Evolutionary conservation across 106 monocot genomes (phyloP), one percentile per base, ranked within the genome.

Genomic region (Cymbidium sinense): DNA sequence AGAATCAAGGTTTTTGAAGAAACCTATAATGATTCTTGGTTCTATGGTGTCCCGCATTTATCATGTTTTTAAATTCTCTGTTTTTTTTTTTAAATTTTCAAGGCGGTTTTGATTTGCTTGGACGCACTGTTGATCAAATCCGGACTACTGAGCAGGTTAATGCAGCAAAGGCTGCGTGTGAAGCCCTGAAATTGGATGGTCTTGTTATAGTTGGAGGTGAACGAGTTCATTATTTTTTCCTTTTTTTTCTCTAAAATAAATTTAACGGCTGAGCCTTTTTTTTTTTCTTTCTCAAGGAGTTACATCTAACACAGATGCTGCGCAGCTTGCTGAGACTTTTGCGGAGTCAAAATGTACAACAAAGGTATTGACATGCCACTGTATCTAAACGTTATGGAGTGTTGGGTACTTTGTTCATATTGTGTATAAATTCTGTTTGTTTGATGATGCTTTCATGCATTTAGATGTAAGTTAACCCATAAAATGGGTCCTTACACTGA

Each of bases 261-360:
- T 7, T 39, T 15, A 36, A 20, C 20, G 8, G 31, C 5, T 62
- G 27, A 20, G 3, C 50, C 20, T 7, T 50, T 27, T 39, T 79
- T 15, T 80, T 78, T 27, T 28, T 70, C 43, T 74, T 28, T 44
- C 27, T 64, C 52, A 72, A 88, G 88, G 88, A 77, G 85, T 82
- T 12, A 88, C 85, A 74, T 88, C 88, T 21, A 82, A 88, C 70
- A 88, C 88, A 35, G 88, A 88, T 82, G 88, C 88, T 34, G 88
- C 88, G 67, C 88, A 88, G 58, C 85, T 88, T 79, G 88, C 88
- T 47, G 88, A 88, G 77, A 88, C 82, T 64, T 88, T 88, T 85
- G 88, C 82, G 78, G 88, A 82, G 74, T 78, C 77, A 29, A 82
- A 85, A 64, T 85, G 85, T 36, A 37, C 79, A 21, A 88, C 88